A percentile compares a stretch with the other conserved stretches of the same genome.
Conservation (phyloP, 2,329 filamentous ascomycete genomes). For the Colletotrichum theobromicola region DNA sequence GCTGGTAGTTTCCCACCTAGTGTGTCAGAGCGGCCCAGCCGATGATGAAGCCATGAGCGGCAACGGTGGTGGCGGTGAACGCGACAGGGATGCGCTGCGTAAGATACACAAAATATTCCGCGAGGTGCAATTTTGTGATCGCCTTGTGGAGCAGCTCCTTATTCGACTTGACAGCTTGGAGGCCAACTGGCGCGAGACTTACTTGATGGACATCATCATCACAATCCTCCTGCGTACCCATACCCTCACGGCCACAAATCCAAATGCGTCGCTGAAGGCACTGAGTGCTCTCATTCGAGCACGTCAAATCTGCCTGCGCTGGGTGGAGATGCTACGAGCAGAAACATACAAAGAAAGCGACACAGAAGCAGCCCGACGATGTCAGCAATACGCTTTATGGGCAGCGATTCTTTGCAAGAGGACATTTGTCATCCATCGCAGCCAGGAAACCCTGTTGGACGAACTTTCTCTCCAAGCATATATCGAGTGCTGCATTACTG, state of each 20-base stretch:
- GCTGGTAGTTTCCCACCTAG: conserved; percentile 55
- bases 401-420: conserved; percentile 60
- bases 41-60: neutral
- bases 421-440: conserved; percentile 33
- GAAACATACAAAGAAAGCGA: conserved; percentile 47
- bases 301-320: conserved; percentile 49
- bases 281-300: conserved; percentile 42
- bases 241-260: conserved; percentile 18
- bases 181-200: conserved; percentile 62
- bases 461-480: conserved; percentile 23
- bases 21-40: conserved; percentile 59
- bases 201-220: conserved; percentile 63
- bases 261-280: conserved; percentile 22
- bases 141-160: conserved; percentile 52
- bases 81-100: conserved; percentile 39
- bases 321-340: conserved; percentile 52
- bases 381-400: conserved; percentile 53
- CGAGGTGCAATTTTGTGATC: conserved; percentile 54
- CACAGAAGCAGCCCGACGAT: conserved; percentile 38
- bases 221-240: conserved; percentile 50
- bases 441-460: neutral
- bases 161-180: conserved; percentile 47
- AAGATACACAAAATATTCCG: conserved; percentile 53
- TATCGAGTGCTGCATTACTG: conserved; percentile 28
- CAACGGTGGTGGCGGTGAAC: neutral